Percentiles rank a stretch among this genome's conserved stretches.
These are phyloP conservation scores for Pichia nakasei DNA, from an alignment of 805 yeast species.

Conservation along the genomic window DNA sequence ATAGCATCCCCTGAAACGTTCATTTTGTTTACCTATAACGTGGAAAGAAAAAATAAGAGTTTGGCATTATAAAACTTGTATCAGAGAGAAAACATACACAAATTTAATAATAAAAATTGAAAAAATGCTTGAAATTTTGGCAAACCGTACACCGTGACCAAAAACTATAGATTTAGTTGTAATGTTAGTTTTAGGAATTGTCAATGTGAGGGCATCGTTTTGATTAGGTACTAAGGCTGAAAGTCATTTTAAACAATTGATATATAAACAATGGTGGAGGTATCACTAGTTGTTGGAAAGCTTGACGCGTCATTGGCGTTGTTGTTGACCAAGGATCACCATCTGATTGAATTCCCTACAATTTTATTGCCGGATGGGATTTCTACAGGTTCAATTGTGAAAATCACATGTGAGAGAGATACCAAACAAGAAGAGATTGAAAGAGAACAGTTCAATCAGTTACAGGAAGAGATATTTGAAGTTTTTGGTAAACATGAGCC, in stretches of 20 bases:
- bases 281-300: constrained; percentile 89
- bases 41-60: too few species aligned
- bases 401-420: constrained; percentile 76
- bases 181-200: too few species aligned
- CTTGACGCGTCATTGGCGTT: constrained; percentile 92
- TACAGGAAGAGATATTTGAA: constrained; percentile 66
- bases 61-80: too few species aligned
- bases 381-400: constrained; percentile 85
- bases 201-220: too few species aligned
- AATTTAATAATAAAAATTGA: too few species aligned
- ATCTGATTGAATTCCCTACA: constrained; percentile 94
- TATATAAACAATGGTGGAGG: constrained; percentile 56
- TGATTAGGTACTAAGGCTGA: too few species aligned
- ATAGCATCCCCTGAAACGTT: not conserved
- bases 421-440: constrained; percentile 55
- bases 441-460: constrained; percentile 42
- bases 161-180: too few species aligned
- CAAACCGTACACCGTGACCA: constrained; percentile 5
- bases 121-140: too few species aligned
- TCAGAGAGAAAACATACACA: not conserved
- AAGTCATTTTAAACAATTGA: not conserved
- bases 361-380: constrained; percentile 84
- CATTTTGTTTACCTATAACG: not conserved
- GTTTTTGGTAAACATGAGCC: constrained; percentile 73
- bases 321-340: constrained; percentile 80